Base-by-base conservation (phyloP, 495 filamentous ascomycete genomes). In the Thozetella sp. region DNA sequence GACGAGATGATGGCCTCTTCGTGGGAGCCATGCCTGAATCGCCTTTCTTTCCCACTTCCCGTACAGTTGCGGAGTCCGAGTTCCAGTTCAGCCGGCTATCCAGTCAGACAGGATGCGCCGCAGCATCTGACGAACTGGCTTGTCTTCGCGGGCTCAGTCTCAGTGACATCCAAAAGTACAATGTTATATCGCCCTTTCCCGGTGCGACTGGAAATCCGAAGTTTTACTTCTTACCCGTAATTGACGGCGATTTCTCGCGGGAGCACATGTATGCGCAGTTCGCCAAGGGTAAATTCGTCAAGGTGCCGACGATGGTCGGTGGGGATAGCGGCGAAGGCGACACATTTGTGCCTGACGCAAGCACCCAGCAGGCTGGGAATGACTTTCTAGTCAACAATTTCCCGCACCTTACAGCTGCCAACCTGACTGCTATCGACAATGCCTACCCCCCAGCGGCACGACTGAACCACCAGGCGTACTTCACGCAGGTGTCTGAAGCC, bases 401-500 rank as follows among this genome's bases (percentile, higher is more conserved):
- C 57, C 88, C 88, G 1, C 86, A 86, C 59, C 73, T 68, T n/a
- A 71, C 83, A 48, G 86, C 84, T 63, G 73, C 75, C 2, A 37
- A 80, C 37, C 86, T 85, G 6, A 72, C 77, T 26, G 89, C 87
- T 70, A 74, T 89, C 69, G 85, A 84, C 62, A 78, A 15, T 13
- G 19, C 22, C 4, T 55, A 55, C 17, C 54, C 54, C 1, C 30
- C 34, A 4, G 2, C 22, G 4, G 19, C 22, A 17, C 6, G 37
- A 22, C n/a, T 20, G 22, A 24, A 46, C 15, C 54, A 46, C 54
- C 27, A n/a, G 6, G 34, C 34, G n/a, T 55, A 25, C 15, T 91
- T 15, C 89, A 88, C 12, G 76, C 83, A 11, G 87, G 91, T 30
- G 85, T 83, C 61, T 87, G 88, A 57, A 83, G 86, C 86, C 22